Conservation (phyloP, 2,329 filamentous ascomycete species). For the Aspergillus latus region DNA sequence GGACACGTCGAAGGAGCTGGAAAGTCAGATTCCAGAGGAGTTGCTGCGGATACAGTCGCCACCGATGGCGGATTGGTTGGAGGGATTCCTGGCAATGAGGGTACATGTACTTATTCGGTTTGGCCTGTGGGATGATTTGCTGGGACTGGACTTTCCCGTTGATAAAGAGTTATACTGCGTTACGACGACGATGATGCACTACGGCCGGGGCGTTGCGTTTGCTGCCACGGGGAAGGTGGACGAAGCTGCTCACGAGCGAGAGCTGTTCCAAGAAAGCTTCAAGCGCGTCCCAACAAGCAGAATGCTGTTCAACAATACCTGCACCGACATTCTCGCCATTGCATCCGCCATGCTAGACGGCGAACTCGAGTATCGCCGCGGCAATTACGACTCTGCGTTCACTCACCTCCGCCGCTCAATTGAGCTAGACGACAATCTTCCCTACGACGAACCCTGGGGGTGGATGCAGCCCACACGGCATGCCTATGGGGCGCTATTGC, state of each 20-base stretch:
- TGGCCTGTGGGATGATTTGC: conserved; percentile 67
- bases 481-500: conserved; percentile 66
- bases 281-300: conserved; percentile 58
- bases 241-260: conserved; percentile 55
- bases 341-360: conserved; percentile 67
- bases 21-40: conserved; percentile 62
- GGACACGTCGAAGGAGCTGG: conserved; percentile 59
- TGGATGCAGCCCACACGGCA: conserved; percentile 77
- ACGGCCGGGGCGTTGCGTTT: conserved; percentile 66
- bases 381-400: conserved; percentile 61
- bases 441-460: conserved; percentile 74
- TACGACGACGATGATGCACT: conserved; percentile 67
- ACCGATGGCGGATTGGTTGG: conserved; percentile 77
- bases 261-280: conserved; percentile 53
- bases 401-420: conserved; percentile 58
- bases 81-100: conserved; percentile 67
- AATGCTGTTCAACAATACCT: conserved; percentile 68
- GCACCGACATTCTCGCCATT: conserved; percentile 62
- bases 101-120: conserved; percentile 72
- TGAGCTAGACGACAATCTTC: conserved; percentile 60
- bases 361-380: conserved; percentile 68
- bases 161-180: conserved; percentile 65
- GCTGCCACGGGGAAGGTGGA: conserved; percentile 58
- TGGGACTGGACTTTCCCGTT: conserved; percentile 55
- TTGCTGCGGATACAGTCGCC: conserved; percentile 64